A percentile compares a stretch with the other conserved stretches of the same genome.
Conservation (phyloP, 2,329 filamentous ascomycete genomes). For the Ophiostoma angusticollis region DNA sequence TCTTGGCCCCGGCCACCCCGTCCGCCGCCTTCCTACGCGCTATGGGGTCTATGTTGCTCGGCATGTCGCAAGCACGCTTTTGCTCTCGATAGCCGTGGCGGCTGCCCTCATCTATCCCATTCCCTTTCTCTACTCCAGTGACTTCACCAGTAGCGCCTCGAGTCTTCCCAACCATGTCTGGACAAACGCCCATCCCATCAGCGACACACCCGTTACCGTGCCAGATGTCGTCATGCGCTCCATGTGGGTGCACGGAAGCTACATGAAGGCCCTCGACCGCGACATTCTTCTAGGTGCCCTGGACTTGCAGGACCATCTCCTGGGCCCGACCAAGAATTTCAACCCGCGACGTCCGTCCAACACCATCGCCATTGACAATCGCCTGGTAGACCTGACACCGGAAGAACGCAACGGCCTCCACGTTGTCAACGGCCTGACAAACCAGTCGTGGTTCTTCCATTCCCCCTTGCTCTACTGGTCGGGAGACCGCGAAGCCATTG, state of each 20-base stretch:
- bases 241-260: slow-evolving; percentile 68
- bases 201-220: slow-evolving; percentile 28
- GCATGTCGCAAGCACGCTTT: slow-evolving; percentile 61
- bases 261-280: slow-evolving; percentile 61
- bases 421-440: slow-evolving; percentile 45
- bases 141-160: slow-evolving; percentile 57
- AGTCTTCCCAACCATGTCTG: slow-evolving; percentile 69
- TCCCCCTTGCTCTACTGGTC: slow-evolving; percentile 76
- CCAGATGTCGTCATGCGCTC: slow-evolving; percentile 72
- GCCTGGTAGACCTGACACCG: slow-evolving; percentile 26
- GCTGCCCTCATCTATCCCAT: slow-evolving; percentile 61
- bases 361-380: slow-evolving; percentile 18
- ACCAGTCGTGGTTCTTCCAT: slow-evolving; percentile 63
- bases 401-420: slow-evolving; percentile 42
- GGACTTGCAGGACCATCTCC: slow-evolving; percentile 54
- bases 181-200: slow-evolving; percentile 57
- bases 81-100: slow-evolving; percentile 60
- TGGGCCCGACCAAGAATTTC: slow-evolving; percentile 48
- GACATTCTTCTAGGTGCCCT: slow-evolving; percentile 54
- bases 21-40: slow-evolving; percentile 51
- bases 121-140: slow-evolving; percentile 60
- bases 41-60: slow-evolving; percentile 59
- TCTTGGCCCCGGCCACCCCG: slow-evolving; percentile 49
- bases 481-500: slow-evolving; percentile 46
- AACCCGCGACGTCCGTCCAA: slow-evolving; percentile 29